Evolutionary conservation across 768 basidiomycete genomes (phyloP).

Genomic region (Rubroboletus satanas): DNA sequence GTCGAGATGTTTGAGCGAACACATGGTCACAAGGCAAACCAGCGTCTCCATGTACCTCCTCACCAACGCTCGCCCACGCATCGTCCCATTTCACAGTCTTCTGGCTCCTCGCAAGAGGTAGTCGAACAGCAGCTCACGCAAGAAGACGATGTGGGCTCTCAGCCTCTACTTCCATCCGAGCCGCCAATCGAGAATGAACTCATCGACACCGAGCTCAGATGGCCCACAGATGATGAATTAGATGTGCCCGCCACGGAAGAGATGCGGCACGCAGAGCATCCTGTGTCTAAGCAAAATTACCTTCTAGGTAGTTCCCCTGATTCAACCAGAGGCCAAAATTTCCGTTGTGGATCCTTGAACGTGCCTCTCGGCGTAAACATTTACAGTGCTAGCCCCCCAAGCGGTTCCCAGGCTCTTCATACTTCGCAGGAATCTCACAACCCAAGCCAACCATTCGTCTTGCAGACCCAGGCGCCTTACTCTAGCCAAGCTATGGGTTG

Average conservation of each 20-base stretch:
- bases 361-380: constrained; percentile 9
- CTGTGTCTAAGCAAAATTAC: not conserved
- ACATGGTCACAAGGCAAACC: constrained; percentile 1
- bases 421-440: constrained; percentile 15
- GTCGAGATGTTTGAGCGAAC: constrained; percentile 20
- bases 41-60: not conserved
- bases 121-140: constrained; percentile 52
- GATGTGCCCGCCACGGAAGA: not conserved
- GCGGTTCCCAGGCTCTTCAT: not conserved
- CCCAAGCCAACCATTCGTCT: constrained; percentile 31
- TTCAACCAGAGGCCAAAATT: constrained; percentile 10
- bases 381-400: not conserved
- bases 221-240: constrained; percentile 26
- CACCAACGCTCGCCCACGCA: constrained; percentile 4
- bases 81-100: constrained; percentile 25
- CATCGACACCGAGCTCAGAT: constrained; percentile 21
- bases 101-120: constrained; percentile 37
- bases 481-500: constrained; percentile 37
- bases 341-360: constrained; percentile 23
- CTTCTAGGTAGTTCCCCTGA: not conserved
- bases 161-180: not conserved
- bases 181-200: constrained; percentile 6
- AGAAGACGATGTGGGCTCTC: constrained; percentile 22
- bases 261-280: not conserved
- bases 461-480: constrained; percentile 56